phyloP scores from a whole-genome alignment of 768 basidiomycete species.

The Tephrocybe rancida region DNA sequence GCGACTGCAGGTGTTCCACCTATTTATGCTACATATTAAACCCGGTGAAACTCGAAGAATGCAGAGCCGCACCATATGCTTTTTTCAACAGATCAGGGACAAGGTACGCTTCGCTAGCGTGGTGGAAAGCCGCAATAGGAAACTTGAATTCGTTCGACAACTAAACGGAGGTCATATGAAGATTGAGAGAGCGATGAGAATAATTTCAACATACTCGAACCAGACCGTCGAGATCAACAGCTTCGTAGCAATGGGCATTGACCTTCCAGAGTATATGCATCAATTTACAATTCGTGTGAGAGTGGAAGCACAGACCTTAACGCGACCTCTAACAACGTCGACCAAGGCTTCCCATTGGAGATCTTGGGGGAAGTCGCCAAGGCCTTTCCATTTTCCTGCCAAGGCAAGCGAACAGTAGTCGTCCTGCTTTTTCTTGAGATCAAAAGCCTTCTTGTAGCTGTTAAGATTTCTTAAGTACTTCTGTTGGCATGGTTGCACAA shows the following conservation, averaged over 20 bases:
- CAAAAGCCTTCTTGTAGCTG: slow-evolving; percentile 65
- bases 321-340: slow-evolving; percentile 76
- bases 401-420: slow-evolving; percentile 58
- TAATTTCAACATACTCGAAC: slow-evolving; percentile 62
- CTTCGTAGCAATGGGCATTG: slow-evolving; percentile 57
- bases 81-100: slow-evolving; percentile 77
- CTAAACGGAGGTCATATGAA: slow-evolving; percentile 30
- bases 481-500: slow-evolving; percentile 1
- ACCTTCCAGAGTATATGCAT: slow-evolving; percentile 33
- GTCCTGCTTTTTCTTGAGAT: slow-evolving; percentile 70
- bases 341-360: slow-evolving; percentile 81
- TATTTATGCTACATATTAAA: slow-evolving; percentile 16
- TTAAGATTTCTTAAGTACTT: slow-evolving; percentile 2
- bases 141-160: slow-evolving; percentile 87
- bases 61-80: slow-evolving; percentile 52
- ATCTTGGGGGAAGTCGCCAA: slow-evolving; percentile 67
- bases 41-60: background rate
- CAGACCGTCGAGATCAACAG: slow-evolving; percentile 72
- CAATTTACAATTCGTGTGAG: background rate
- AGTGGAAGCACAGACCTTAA: slow-evolving; percentile 50
- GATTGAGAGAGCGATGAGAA: background rate
- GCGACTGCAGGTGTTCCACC: slow-evolving; percentile 77
- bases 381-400: slow-evolving; percentile 46
- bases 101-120: slow-evolving; percentile 82
- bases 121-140: slow-evolving; percentile 75